Evolutionary conservation across 2,329 filamentous ascomycete species (phyloP).

Genomic region (Pseudocercospora fuligena): DNA sequence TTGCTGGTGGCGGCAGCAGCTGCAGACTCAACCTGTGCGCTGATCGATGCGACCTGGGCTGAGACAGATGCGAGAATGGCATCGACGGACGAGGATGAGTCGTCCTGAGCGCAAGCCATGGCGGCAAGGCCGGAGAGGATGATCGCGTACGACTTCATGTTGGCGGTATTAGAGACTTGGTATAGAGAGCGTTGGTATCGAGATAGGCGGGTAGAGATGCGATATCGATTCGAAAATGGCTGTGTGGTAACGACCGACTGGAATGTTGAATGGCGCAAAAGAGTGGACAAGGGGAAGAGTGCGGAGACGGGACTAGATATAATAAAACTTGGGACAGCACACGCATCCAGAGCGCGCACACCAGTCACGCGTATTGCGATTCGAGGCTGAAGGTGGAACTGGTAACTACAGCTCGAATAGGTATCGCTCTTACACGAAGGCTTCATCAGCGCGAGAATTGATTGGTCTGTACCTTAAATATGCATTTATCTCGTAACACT

Average conservation of each 20-base stretch:
- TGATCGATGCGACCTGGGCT: conserved; percentile 19
- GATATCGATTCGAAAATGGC: not conserved
- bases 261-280: conserved; percentile 1
- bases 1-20: conserved; percentile 20
- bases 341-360: not conserved
- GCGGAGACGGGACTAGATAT: not conserved
- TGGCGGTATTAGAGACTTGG: conserved; percentile 10
- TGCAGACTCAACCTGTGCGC: conserved; percentile 15
- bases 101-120: conserved; percentile 27
- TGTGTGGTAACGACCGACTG: conserved; percentile 10
- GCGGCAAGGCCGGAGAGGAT: conserved; percentile 31
- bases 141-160: conserved; percentile 32
- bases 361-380: conserved; percentile 2
- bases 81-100: conserved; percentile 1
- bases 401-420: conserved; percentile 14
- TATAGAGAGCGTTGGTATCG: not conserved
- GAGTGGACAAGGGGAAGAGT: conserved; percentile 1
- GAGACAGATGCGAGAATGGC: conserved; percentile 22
- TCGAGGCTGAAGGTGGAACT: conserved; percentile 13
- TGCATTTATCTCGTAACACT: conserved; percentile 10
- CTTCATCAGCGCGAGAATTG: not conserved
- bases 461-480: conserved; percentile 8
- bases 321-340: not conserved
- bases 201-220: conserved; percentile 4
- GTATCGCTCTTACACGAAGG: not conserved